Evolutionary conservation across 192 early-diverging fungal species (phyloP).

Genomic region (Pecoramyces ruminantium): DNA sequence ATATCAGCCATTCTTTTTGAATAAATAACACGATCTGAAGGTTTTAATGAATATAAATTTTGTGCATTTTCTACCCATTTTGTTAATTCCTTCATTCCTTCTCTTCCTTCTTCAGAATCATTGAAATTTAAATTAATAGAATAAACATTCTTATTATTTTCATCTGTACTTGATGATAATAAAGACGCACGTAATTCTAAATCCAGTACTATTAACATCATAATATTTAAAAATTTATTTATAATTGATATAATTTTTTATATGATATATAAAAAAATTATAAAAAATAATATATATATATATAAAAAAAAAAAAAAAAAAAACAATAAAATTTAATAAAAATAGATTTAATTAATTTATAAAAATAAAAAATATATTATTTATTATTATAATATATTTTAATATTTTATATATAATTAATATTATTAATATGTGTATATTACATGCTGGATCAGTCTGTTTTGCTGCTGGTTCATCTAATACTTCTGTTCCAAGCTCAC

Average conservation of each 20-base stretch:
- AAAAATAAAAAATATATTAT: too few relatives aligned
- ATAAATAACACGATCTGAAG: conserved; percentile 15
- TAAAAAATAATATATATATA: too few relatives aligned
- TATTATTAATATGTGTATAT: too few relatives aligned
- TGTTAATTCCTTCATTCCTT: conserved; percentile 16
- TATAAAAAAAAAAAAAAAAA: too few relatives aligned
- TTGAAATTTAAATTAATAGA: not conserved
- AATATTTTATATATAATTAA: too few relatives aligned
- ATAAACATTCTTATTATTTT: conserved; percentile 3
- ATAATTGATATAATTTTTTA: too few relatives aligned
- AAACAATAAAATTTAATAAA: too few relatives aligned
- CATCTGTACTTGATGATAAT: conserved; percentile 13
- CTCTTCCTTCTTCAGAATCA: not conserved
- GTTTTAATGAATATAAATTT: conserved; percentile 28
- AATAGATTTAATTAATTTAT: too few relatives aligned
- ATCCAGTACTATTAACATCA: conserved; percentile 30
- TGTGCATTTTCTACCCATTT: conserved; percentile 32
- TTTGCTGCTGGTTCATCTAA: conserved; percentile 28
- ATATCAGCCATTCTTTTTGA: conserved; percentile 32
- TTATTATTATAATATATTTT: too few relatives aligned
- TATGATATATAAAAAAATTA: too few relatives aligned
- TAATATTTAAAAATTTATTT: too few relatives aligned
- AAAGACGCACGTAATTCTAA: conserved; percentile 22
- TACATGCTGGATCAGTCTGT: conserved; percentile 36
- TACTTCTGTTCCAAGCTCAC: conserved; percentile 16